Conservation (phyloP, 768 basidiomycete species). For the Coprinopsis sp. region DNA sequence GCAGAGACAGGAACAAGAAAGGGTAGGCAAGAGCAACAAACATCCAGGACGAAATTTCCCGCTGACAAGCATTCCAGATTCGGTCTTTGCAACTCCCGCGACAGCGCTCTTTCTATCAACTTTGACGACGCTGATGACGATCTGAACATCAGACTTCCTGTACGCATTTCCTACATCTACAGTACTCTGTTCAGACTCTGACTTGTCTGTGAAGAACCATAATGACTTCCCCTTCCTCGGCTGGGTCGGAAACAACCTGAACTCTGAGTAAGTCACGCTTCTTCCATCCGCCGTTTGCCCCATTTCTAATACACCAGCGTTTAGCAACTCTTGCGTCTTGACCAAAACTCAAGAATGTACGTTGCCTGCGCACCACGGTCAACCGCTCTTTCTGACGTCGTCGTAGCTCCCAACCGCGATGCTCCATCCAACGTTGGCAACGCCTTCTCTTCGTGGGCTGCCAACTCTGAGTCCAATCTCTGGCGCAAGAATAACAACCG, state of each 20-base stretch:
- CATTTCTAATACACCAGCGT: background rate
- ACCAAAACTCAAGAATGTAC: slow-evolving; percentile 6
- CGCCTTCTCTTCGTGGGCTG: slow-evolving; percentile 5
- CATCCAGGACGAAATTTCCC: too few relatives aligned
- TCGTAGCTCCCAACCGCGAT: slow-evolving; percentile 1
- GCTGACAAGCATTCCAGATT: too few relatives aligned
- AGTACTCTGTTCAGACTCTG: background rate
- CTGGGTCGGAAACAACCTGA: slow-evolving; percentile 10
- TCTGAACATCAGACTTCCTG: slow-evolving; percentile 5
- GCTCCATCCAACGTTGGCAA: slow-evolving; percentile 10
- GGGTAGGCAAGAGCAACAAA: too few relatives aligned
- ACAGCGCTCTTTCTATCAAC: slow-evolving; percentile 2
- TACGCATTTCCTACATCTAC: background rate
- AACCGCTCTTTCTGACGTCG: background rate
- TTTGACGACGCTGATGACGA: slow-evolving; percentile 8
- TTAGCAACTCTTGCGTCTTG: slow-evolving; percentile 5
- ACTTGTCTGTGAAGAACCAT: background rate
- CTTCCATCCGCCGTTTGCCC: background rate
- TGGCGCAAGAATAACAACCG: slow-evolving; percentile 2
- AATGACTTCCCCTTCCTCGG: slow-evolving; percentile 7
- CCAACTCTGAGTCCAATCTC: slow-evolving; percentile 9
- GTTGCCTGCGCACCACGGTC: background rate
- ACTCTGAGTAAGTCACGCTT: background rate
- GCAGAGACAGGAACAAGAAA: slow-evolving; percentile 6
- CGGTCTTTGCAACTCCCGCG: slow-evolving; percentile 4